Evolutionary conservation across 306 rosid genomes (phyloP), one percentile per base, ranked within the genome.

Genomic region (Crataegus laevigata): DNA sequence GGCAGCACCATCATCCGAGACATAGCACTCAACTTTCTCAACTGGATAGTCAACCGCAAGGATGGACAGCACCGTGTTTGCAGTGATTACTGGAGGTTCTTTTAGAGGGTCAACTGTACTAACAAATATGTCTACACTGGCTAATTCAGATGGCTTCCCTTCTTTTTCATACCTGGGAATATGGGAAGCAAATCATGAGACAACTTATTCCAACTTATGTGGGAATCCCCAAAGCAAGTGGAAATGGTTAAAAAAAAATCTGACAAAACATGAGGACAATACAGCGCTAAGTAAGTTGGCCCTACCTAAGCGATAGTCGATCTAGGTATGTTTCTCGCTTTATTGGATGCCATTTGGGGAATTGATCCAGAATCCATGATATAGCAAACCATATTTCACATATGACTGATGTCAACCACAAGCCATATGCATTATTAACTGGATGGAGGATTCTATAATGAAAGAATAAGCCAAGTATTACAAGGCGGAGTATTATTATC

Each of bases 1-100:
- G 65, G 99, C 99, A 75, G 99, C 99, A 81, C 99, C 99, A 86
- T 94, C 99, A 62, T 94, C 97, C 12, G 99, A 94, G 71, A 94
- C 97, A 75, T 94, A 94, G 89, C 99, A 94, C n/a, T 92, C 89
- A 71, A 92, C 96, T 83, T 94, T 94, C 51, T 94, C 99, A 3
- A 89, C 93, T 5, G 99, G 96, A 82, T 94, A 94, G 82, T 94
- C 97, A 57, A 89, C 99, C 14, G 93, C 89, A 38, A 94, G 96
- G 82, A 94, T 94, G 47, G 99, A 91, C 34, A 94, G 89, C 76
- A 94, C 99, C 2, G 97, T 94, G 85, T 94, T 94, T 52, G 97
- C 97, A 11, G 99, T 94, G 32, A 94, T 94, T 29, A 94, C 80
- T 3, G 97, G 99, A 74, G 99, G 99, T 71, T 94, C 99, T 82